A percentile compares a stretch with the other conserved stretches of the same genome.
Conservation (phyloP, 2,329 filamentous ascomycete species). For the Pyrenophora graminea region DNA sequence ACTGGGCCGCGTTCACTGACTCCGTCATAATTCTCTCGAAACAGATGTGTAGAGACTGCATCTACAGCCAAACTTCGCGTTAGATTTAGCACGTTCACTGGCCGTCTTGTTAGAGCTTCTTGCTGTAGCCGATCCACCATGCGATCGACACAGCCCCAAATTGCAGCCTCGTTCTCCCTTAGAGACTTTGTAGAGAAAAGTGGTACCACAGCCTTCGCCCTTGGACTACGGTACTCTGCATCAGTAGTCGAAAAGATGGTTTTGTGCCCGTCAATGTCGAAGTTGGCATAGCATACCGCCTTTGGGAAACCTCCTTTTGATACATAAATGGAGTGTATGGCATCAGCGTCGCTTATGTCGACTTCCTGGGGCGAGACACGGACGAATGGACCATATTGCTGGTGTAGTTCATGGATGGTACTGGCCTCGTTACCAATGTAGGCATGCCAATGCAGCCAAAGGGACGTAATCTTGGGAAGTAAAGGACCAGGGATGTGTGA, state of each 20-base stretch:
- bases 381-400: conserved; percentile 27
- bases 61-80: conserved; percentile 58
- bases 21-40: conserved; percentile 57
- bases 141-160: conserved; percentile 50
- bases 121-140: conserved; percentile 50
- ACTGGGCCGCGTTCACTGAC: conserved; percentile 43
- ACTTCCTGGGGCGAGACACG: conserved; percentile 35
- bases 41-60: conserved; percentile 59
- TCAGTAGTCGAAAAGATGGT: conserved; percentile 59
- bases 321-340: conserved; percentile 57
- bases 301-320: conserved; percentile 60
- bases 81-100: conserved; percentile 57
- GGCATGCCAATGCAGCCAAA: conserved; percentile 37
- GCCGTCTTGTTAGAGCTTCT: conserved; percentile 35
- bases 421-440: conserved; percentile 37
- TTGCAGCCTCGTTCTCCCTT: conserved; percentile 43
- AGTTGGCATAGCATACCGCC: conserved; percentile 58
- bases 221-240: conserved; percentile 46
- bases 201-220: conserved; percentile 56
- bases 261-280: conserved; percentile 60
- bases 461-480: conserved; percentile 24
- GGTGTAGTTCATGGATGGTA: conserved; percentile 26
- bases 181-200: conserved; percentile 57
- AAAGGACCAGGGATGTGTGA: conserved; percentile 31
- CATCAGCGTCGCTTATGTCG: conserved; percentile 40